Evolutionary conservation across 2,329 filamentous ascomycete genomes (phyloP), one percentile per base, ranked within the genome.

Genomic region (Apiospora arundinis): DNA sequence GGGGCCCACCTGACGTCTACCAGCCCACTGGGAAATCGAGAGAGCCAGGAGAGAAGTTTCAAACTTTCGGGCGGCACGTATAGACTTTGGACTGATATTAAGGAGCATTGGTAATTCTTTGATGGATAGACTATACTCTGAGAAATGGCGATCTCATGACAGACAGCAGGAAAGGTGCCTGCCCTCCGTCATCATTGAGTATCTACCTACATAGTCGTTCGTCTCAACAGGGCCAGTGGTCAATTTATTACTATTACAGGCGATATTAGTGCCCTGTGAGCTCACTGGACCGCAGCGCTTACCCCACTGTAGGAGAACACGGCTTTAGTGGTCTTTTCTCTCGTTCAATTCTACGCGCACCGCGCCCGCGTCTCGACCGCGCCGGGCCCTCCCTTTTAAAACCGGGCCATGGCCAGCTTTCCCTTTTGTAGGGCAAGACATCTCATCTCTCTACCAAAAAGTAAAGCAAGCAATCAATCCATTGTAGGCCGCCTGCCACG

Each of bases 311-410:
- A 63, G 56, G 56, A 63, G 56, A 40, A 63, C 56, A 63, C 56
- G 56, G 52, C 12, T 32, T 63, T 63, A 63, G 56, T 40, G 56
- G 32, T 63, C 56, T 63, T 63, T 63, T 63, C 40, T 18, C 32
- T 56, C 49, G 12, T 21, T 18, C 56, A 63, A 63, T 63, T 63
- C 56, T 63, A 63, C 66, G 66, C 66, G 44, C 46, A 68, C 66
- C 66, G 66, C 66, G 66, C 66, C 66, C 66, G 66, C 66, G 66
- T 68, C 66, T 68, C 37, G 66, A 68, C 66, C 66, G 66, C 66
- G 66, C 66, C 45, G 48, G 68, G 9, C 46, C 46, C 46, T 60
- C 68, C 45, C 68, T 69, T 46, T 69, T 69, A 63, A 70, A 70
- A 67, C 66, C 63, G 40, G 69, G 42, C 60, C 60, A 67, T 37